Conservation (phyloP, 192 early-diverging fungal genomes). For the Jimgerdemannia flammicorona region DNA sequence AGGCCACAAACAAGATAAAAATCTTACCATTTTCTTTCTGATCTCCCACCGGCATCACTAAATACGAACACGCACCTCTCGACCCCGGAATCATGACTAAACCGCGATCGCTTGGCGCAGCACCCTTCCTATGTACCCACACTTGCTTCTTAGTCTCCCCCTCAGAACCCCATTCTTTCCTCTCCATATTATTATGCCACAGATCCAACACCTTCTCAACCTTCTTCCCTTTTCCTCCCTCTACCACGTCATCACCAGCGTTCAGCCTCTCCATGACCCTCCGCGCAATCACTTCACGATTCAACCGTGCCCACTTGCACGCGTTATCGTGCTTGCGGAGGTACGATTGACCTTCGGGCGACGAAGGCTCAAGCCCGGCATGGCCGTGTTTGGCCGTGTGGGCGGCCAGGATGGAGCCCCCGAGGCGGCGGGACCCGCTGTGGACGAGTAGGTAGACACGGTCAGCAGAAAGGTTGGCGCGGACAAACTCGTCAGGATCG, state of each 20-base stretch:
- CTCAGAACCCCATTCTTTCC: slow-evolving; percentile 17
- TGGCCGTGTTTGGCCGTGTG: slow-evolving; percentile 23
- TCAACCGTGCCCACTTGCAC: slow-evolving; percentile 43
- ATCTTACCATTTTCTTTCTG: slow-evolving; percentile 28
- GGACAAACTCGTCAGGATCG: slow-evolving; percentile 5
- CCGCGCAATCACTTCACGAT: slow-evolving; percentile 52
- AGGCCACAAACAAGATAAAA: no score
- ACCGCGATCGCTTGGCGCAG: slow-evolving; percentile 49
- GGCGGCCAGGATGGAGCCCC: slow-evolving; percentile 42
- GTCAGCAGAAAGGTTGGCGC: slow-evolving; percentile 13
- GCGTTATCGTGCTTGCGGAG: slow-evolving; percentile 43
- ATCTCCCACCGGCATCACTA: slow-evolving; percentile 45
- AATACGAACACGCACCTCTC: slow-evolving; percentile 50
- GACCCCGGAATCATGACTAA: slow-evolving; percentile 56
- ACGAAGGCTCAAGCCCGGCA: slow-evolving; percentile 24
- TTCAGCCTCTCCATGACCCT: slow-evolving; percentile 39
- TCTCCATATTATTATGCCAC: slow-evolving; percentile 53
- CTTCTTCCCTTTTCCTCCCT: no score
- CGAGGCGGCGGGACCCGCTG: slow-evolving; percentile 52
- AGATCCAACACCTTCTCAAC: slow-evolving; percentile 44
- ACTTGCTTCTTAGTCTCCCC: slow-evolving; percentile 10
- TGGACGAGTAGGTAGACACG: slow-evolving; percentile 46
- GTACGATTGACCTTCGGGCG: slow-evolving; percentile 29
- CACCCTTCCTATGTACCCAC: slow-evolving; percentile 59
- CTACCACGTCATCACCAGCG: slow-evolving; percentile 19